Evolutionary conservation across 1,139 yeast species (phyloP).

Genomic region (Kluyveromyces sp.): DNA sequence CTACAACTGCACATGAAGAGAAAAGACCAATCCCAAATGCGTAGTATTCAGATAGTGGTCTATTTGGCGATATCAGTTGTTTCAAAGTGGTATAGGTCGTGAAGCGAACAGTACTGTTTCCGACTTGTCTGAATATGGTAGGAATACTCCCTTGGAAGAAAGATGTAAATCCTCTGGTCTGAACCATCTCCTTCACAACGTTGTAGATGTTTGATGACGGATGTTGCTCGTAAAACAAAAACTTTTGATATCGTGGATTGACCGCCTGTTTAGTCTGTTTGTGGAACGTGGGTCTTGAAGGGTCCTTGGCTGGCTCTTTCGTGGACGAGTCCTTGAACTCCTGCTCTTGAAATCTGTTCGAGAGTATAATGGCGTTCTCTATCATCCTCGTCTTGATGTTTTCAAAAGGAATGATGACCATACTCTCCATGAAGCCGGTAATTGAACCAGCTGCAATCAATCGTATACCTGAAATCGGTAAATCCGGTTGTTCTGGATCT

Average conservation of each 20-base stretch:
- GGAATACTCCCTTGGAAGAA: constrained; percentile 78
- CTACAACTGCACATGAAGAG: constrained; percentile 61
- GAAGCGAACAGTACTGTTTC: constrained; percentile 76
- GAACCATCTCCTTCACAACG: constrained; percentile 59
- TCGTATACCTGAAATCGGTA: constrained; percentile 60
- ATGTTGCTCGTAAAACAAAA: constrained; percentile 34
- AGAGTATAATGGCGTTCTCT: constrained; percentile 44
- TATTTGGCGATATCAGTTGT: constrained; percentile 55
- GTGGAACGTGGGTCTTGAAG: constrained; percentile 21
- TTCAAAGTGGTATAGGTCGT: constrained; percentile 74
- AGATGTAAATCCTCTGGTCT: constrained; percentile 68
- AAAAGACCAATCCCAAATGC: constrained; percentile 52
- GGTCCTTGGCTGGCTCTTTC: constrained; percentile 1
- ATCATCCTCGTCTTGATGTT: constrained; percentile 80
- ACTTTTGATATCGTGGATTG: constrained; percentile 17
- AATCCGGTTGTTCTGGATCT: constrained; percentile 34
- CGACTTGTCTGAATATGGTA: constrained; percentile 70
- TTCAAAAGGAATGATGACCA: constrained; percentile 87
- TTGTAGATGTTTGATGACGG: constrained; percentile 51
- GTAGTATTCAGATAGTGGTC: constrained; percentile 36
- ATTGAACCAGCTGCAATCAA: constrained; percentile 78
- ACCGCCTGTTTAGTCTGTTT: constrained; percentile 9
- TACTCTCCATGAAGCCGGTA: constrained; percentile 75
- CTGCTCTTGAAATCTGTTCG: constrained; percentile 13
- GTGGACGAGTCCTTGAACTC: constrained; percentile 8